Percentiles rank a stretch among this genome's conserved stretches.
Conservation (phyloP, 495 filamentous ascomycete genomes). For the Penicillium malachiteum region DNA sequence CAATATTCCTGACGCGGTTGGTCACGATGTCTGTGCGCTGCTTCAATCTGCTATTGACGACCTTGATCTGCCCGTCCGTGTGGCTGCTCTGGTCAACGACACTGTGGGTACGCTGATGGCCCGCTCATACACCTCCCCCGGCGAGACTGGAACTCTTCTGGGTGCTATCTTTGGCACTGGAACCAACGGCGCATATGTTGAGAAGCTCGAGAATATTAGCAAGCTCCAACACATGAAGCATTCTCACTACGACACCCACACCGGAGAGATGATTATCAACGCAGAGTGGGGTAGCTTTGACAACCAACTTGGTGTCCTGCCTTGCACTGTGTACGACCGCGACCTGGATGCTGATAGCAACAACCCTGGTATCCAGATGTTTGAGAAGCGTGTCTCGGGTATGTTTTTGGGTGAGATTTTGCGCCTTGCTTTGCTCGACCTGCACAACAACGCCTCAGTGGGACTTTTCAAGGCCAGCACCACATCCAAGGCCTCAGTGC, state of each 20-base stretch:
- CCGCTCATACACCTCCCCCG: conserved; percentile 88
- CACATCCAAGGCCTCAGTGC: conserved; percentile 60
- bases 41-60: conserved; percentile 90
- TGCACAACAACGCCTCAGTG: conserved; percentile 59
- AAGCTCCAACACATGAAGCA: conserved; percentile 47
- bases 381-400: conserved; percentile 95
- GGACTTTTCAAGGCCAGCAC: conserved; percentile 65
- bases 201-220: conserved; percentile 49
- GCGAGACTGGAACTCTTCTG: conserved; percentile 79
- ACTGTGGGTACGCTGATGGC: conserved; percentile 98
- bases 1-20: conserved; percentile 87
- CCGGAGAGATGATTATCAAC: conserved; percentile 95
- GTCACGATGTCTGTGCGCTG: conserved; percentile 89
- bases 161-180: conserved; percentile 92
- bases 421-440: conserved; percentile 66
- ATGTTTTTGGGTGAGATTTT: conserved; percentile 98
- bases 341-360: conserved; percentile 74
- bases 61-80: conserved; percentile 82
- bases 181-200: conserved; percentile 90
- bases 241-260: conserved; percentile 71
- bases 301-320: conserved; percentile 83
- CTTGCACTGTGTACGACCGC: conserved; percentile 79
- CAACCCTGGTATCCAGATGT: conserved; percentile 97
- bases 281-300: conserved; percentile 99
- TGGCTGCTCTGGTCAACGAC: conserved; percentile 94